Evolutionary conservation across 352 stramenopile species (phyloP), one percentile per base, ranked within the genome.

Genomic region (Phytophthora pini): DNA sequence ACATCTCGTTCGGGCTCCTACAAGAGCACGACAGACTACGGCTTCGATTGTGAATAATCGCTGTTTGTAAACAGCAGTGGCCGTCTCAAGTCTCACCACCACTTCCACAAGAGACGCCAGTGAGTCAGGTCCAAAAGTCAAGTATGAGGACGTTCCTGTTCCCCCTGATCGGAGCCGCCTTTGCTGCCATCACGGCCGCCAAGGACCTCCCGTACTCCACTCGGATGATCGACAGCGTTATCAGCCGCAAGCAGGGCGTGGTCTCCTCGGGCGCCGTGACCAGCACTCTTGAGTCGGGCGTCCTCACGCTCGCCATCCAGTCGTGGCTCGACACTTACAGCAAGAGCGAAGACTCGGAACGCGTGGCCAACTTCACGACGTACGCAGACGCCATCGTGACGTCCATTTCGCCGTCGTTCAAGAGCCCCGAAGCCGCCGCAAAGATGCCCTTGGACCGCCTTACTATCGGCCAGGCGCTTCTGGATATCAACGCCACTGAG

Each of bases 241-340:
- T 74, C 15, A 70, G 48, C 27, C 65, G 65, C n/a, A 57, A 74
- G 48, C 65, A 74, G 48, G 65, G 65, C n/a, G 54, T 74, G 22
- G 48, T 74, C 34, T 74, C 65, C 3, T 74, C 65, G 4, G 65
- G 65, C 9, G 65, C 60, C 15, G 54, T 65, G 43, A 74, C 65
- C 24, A 74, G 65, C 48, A 70, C 60, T 15, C 53, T 74, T 13
- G 65, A 74, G 44, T 66, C 65, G 9, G 65, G 65, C 17, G 24
- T 74, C 22, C 54, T 74, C 40, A 53, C 65, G 2, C 60, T 74
- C 38, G 65, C 65, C 8, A 74, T 74, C 20, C 65, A 70, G 43
- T 74, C 65, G 13, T 74, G 65, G 65, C 60, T 74, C 41, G 34
- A 45, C 11, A 58, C 50, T 5, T 61, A 74, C 47, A 31, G 34